These are phyloP conservation scores for Leccinum incarnatum DNA, from an alignment of 768 basidiomycete genomes.

Conservation along the genomic window DNA sequence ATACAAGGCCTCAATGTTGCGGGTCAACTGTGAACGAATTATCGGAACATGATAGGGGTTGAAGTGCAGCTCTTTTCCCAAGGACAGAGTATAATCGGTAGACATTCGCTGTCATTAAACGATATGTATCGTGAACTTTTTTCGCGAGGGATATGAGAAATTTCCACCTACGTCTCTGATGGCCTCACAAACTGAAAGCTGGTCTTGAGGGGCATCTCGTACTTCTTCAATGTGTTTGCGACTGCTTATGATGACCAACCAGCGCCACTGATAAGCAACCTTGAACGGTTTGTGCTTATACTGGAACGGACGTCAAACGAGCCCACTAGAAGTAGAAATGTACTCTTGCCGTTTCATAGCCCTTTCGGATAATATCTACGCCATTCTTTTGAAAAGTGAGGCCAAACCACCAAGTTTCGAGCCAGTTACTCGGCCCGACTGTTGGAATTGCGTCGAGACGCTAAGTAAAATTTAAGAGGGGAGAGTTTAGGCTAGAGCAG, in stretches of 20 bases:
- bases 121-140: too few relatives aligned
- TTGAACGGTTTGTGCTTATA: background rate
- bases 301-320: background rate
- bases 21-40: constrained; percentile 30
- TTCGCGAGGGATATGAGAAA: background rate
- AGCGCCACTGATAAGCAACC: background rate
- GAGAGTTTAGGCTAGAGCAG: background rate
- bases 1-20: constrained; percentile 38
- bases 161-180: constrained; percentile 32
- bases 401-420: constrained; percentile 21
- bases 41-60: constrained; percentile 26
- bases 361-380: background rate
- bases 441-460: background rate
- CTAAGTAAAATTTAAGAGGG: too few relatives aligned
- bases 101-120: constrained; percentile 33
- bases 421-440: constrained; percentile 31
- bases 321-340: background rate
- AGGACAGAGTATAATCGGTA: constrained; percentile 6
- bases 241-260: constrained; percentile 27
- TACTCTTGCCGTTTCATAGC: background rate
- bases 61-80: constrained; percentile 21
- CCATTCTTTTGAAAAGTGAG: background rate
- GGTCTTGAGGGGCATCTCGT: constrained; percentile 36
- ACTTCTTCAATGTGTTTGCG: constrained; percentile 38
- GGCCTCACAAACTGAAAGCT: constrained; percentile 34